Base-by-base conservation (phyloP, 2,329 filamentous ascomycete species). In the Dothistroma septosporum region DNA sequence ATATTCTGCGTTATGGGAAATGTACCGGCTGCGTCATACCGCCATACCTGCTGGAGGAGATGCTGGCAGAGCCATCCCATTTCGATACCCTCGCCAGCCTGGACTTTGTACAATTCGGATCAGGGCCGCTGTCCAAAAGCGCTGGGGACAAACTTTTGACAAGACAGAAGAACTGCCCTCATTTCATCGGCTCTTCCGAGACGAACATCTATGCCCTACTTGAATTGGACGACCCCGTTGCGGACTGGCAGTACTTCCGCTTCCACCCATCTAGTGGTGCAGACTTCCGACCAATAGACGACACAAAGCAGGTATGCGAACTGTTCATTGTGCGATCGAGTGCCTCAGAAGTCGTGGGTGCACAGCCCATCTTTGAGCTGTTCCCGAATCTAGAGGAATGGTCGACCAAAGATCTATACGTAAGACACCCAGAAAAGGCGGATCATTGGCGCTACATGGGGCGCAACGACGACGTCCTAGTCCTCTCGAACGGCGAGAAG, bases 381-480 rank as follows among this genome's bases (percentile, higher is more conserved):
- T 75, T 74, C 57, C 72, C 72, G 2, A 66, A 73, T 31, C 33
- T 69, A 21, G 28, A 68, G 7, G 68, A 67, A 44, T 70, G 66
- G 46, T 65, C 63, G 4, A 64, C 64, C 11, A 68, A 66, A 21
- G 69, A 70, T 49, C 52, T 69, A 9, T 70, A 60, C 48, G 32
- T 41, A 24, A 41, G 58, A 41, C 66, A 70, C 61, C 68, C 67
- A 1, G 61, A 52, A 9, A 67, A 68, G 60, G 57, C 59, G 7
- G 55, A 48, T 37, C 60, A 65, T 12, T 70, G 66, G 64, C 48
- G 53, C 11, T 68, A 61, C 53, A 57, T 55, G 16, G 62, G 62
- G 4, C 61, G 69, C 12, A 61, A 53, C 28, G 69, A 70, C 53
- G 69, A 70, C 55, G 56, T 69, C 12, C 58, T 70, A 22, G 67